These are phyloP conservation scores for Podospora bellae-mahoneyi DNA, from an alignment of 495 filamentous ascomycete genomes.

Conservation along the genomic window DNA sequence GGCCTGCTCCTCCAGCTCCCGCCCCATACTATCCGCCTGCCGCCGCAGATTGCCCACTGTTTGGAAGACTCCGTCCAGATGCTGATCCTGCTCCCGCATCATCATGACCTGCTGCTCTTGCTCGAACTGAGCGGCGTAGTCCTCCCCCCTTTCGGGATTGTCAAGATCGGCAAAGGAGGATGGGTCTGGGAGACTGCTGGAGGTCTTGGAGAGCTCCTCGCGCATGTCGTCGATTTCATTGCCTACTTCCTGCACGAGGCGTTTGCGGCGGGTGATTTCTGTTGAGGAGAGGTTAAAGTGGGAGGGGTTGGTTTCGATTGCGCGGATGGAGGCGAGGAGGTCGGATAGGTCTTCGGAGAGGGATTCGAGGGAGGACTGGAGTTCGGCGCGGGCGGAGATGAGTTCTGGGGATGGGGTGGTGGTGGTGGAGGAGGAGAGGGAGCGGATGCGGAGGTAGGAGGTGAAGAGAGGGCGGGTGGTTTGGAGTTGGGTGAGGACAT, in stretches of 20 bases:
- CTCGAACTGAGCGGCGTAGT: slow-evolving; percentile 78
- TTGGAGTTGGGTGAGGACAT: slow-evolving; percentile 78
- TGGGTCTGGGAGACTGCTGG: slow-evolving; percentile 60
- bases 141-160: slow-evolving; percentile 40
- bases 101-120: slow-evolving; percentile 85
- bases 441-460: slow-evolving; percentile 94
- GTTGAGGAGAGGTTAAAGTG: slow-evolving; percentile 80
- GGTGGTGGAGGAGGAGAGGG: slow-evolving; percentile 53
- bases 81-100: slow-evolving; percentile 93
- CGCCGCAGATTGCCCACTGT: slow-evolving; percentile 85
- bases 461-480: slow-evolving; percentile 80
- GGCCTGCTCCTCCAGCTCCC: slow-evolving; percentile 90
- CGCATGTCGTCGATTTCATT: slow-evolving; percentile 85
- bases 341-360: slow-evolving; percentile 85
- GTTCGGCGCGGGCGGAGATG: slow-evolving; percentile 74
- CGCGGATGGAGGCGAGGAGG: slow-evolving; percentile 80
- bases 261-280: slow-evolving; percentile 76
- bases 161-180: slow-evolving; percentile 57
- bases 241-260: slow-evolving; percentile 85
- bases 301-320: slow-evolving; percentile 84
- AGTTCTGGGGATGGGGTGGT: slow-evolving; percentile 72
- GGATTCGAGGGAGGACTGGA: slow-evolving; percentile 69
- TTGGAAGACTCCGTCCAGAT: slow-evolving; percentile 84
- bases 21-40: slow-evolving; percentile 91
- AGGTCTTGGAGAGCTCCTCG: slow-evolving; percentile 62